phyloP scores from a whole-genome alignment of 495 filamentous ascomycete genomes.

The Podospora pseudoanserina region DNA sequence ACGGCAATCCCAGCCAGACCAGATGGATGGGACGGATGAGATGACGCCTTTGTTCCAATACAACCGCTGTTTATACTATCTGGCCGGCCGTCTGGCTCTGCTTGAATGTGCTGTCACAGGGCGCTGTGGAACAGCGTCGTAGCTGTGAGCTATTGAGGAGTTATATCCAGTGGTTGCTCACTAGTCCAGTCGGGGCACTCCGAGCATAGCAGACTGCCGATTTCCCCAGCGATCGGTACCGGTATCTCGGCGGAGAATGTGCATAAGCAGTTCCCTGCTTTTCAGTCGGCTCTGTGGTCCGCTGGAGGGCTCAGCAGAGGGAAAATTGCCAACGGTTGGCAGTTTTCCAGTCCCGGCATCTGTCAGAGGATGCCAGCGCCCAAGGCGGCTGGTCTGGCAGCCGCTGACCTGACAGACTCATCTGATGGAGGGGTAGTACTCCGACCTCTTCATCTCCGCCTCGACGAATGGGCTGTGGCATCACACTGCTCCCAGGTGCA shows the following conservation, averaged over 20 bases:
- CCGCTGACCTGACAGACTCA: conserved; percentile 1
- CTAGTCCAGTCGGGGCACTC: no score
- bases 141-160: no score
- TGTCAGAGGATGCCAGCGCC: neutral
- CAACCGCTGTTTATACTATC: no score
- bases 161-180: no score
- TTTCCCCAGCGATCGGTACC: conserved; percentile 1
- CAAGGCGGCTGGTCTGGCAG: neutral
- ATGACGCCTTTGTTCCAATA: neutral
- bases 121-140: no score
- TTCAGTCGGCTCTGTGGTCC: conserved; percentile 1
- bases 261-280: conserved; percentile 1
- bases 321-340: neutral
- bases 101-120: no score
- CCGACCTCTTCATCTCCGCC: conserved; percentile 2
- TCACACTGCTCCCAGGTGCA: neutral
- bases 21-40: neutral
- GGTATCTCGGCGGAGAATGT: conserved; percentile 1
- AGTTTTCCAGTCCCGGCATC: conserved; percentile 5
- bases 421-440: neutral
- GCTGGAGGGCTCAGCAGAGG: conserved; percentile 2
- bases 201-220: no score
- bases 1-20: conserved; percentile 13
- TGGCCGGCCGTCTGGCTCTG: no score
- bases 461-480: conserved; percentile 3